A percentile compares a stretch with the other conserved stretches of the same genome.
phyloP scores from a whole-genome alignment of 163 green algal genomes.

The Chlamydomonas reinhardtii region DNA sequence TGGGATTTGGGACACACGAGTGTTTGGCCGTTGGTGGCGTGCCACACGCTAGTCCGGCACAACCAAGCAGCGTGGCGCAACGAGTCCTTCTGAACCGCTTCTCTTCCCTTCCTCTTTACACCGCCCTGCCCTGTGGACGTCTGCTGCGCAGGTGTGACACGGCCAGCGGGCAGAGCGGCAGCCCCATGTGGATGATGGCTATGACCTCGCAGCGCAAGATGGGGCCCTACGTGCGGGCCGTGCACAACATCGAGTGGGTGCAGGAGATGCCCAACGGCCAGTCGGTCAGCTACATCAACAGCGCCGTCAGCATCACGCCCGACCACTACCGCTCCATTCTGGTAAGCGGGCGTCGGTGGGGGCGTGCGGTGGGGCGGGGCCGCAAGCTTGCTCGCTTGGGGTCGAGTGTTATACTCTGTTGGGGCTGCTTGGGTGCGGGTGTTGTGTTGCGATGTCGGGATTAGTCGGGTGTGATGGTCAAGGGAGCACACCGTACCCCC shows the following conservation, averaged over 20 bases:
- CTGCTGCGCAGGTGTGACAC: constrained; percentile 24
- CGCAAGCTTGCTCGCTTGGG: too few species aligned
- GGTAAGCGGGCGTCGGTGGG: too few species aligned
- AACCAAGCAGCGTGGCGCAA: too few species aligned
- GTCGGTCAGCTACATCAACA: constrained; percentile 31
- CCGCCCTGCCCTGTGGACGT: too few species aligned
- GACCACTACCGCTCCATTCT: constrained; percentile 45
- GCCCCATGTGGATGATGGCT: constrained; percentile 46
- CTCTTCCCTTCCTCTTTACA: too few species aligned
- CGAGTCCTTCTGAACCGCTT: too few species aligned
- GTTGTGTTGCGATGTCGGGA: not conserved
- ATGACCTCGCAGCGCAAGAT: constrained; percentile 40
- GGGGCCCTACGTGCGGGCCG: constrained; percentile 23
- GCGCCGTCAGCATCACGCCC: constrained; percentile 40
- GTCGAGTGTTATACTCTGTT: too few species aligned
- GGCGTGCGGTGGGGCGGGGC: not conserved
- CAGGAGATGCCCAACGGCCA: constrained; percentile 22
- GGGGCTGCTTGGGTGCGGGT: not conserved
- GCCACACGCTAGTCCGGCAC: too few species aligned
- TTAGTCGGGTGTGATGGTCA: too few species aligned
- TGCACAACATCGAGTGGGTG: constrained; percentile 53
- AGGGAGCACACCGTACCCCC: too few species aligned
- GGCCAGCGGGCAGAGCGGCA: constrained; percentile 44
- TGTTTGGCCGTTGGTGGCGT: too few species aligned
- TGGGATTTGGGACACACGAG: too few species aligned